Conservation (phyloP, 768 basidiomycete genomes). For the Leccinum uliginosum region DNA sequence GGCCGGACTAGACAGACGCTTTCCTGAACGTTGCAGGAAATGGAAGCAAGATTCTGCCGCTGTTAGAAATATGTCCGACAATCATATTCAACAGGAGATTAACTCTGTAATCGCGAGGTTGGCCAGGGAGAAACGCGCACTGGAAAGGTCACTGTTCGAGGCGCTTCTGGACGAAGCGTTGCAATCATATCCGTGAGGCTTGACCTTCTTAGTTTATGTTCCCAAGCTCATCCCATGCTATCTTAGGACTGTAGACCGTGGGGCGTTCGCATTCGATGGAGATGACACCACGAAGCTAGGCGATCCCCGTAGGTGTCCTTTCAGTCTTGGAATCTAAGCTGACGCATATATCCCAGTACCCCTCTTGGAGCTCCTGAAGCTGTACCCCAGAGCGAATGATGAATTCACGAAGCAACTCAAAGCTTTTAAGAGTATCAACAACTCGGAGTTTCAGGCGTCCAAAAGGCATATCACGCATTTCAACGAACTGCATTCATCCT, state of each 20-base stretch:
- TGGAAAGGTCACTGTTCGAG: slow-evolving; percentile 21
- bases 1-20: slow-evolving; percentile 29
- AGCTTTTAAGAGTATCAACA: slow-evolving; percentile 3
- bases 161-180: slow-evolving; percentile 21
- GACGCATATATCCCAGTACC: slow-evolving; percentile 2
- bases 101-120: neutral
- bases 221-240: neutral
- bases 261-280: slow-evolving; percentile 1
- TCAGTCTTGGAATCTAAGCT: neutral
- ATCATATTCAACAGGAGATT: neutral
- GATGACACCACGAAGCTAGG: neutral
- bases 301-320: slow-evolving; percentile 2
- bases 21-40: slow-evolving; percentile 11
- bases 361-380: neutral
- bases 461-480: slow-evolving; percentile 17
- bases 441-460: slow-evolving; percentile 4
- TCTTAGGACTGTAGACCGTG: slow-evolving; percentile 16
- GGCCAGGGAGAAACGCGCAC: neutral
- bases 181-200: slow-evolving; percentile 23
- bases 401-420: neutral
- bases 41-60: slow-evolving; percentile 21
- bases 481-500: neutral
- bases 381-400: slow-evolving; percentile 14
- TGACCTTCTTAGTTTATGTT: neutral
- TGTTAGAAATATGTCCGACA: neutral